Evolutionary conservation across 2,329 filamentous ascomycete species (phyloP), one percentile per base, ranked within the genome.

Genomic region (Pseudopyricularia javanii): DNA sequence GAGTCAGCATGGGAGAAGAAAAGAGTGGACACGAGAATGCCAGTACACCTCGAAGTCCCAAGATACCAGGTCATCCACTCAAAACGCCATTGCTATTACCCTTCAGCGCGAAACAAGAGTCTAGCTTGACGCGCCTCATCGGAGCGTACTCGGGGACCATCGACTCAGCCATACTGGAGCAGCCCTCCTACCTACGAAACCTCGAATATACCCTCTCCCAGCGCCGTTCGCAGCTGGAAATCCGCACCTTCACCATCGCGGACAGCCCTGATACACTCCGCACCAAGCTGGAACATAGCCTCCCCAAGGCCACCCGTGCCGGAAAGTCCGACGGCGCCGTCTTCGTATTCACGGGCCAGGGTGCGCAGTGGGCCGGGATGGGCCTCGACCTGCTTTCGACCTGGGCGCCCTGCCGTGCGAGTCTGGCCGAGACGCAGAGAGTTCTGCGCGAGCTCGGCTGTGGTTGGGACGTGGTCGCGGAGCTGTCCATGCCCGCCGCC

Each of bases 401-500:
- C 50, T 58, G 45, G 57, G 57, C 2, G 59, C 59, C 14, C 52
- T 57, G 54, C 1, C 51, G 61, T 4, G 43, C 20, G 7, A 48
- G 24, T 7, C 8, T 28, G 22, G 17, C 48, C 5, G 35, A 40
- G 53, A 58, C 3, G 53, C 56, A n/a, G 56, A 57, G 47, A 53
- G 62, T 49, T 56, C 58, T 17, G 67, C 70, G 50, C 62, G 68
- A 5, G 28, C 65, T 3, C 62, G 54, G 68, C 66, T 4, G 65
- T 63, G 0, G n/a, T 71, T 1, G 68, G 74, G 54, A 60, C 75
- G 12, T 69, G 59, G 0, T 56, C 77, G 0, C 62, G 73, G 0
- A 64, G 73, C 14, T 56, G 70, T 0, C 62, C 75, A 2, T 34
- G 43, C 15, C 24, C n/a, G 52, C 50, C 1, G 50, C 50, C 11